These are phyloP conservation scores for Cardiospermum halicacabum DNA, from an alignment of 345 rosid species.

Conservation along the genomic window DNA sequence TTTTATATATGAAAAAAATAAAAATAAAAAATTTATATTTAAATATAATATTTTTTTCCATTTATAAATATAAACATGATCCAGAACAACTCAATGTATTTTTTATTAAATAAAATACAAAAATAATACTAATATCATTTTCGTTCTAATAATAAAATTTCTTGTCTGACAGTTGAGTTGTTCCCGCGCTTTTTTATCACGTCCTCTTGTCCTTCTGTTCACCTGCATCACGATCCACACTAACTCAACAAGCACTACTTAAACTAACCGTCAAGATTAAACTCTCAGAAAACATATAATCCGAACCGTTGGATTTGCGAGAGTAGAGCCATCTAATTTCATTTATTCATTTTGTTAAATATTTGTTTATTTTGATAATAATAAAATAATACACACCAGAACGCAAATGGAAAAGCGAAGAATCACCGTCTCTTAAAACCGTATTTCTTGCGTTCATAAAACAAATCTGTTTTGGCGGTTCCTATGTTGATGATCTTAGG, in stretches of 20 bases:
- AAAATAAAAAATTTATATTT: too few species aligned
- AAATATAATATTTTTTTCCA: too few species aligned
- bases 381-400: too few species aligned
- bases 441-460: constrained; percentile 35
- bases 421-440: constrained; percentile 36
- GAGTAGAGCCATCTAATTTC: too few species aligned
- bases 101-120: background rate
- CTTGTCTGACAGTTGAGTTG: background rate
- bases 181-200: background rate
- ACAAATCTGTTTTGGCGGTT: constrained; percentile 33
- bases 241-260: too few species aligned
- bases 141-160: too few species aligned
- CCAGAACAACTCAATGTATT: too few species aligned
- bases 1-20: too few species aligned
- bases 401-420: too few species aligned
- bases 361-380: too few species aligned
- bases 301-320: constrained; percentile 2
- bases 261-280: background rate
- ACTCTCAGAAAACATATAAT: background rate
- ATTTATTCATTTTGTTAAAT: too few species aligned
- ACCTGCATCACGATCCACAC: constrained; percentile 4
- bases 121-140: background rate
- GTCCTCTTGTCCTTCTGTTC: constrained; percentile 4
- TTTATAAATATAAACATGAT: too few species aligned
- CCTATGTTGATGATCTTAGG: constrained; percentile 32